Percentiles rank a stretch among this genome's conserved stretches.
These are phyloP conservation scores for Starmera caribaea DNA, from an alignment of 805 yeast genomes.

Conservation along the genomic window DNA sequence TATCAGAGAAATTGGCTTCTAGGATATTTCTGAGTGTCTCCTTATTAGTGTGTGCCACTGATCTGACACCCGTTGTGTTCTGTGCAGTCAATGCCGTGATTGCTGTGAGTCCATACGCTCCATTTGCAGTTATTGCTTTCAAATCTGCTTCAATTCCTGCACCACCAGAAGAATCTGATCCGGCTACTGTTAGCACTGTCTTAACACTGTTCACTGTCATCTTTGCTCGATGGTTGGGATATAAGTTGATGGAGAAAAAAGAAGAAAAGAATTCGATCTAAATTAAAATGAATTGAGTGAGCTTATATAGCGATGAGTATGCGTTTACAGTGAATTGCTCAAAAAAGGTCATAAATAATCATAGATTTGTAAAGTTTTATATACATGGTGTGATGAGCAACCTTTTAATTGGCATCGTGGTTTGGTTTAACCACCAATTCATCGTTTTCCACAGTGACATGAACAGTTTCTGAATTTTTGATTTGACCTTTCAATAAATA, in stretches of 20 bases:
- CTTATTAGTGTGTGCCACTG: constrained; percentile 32
- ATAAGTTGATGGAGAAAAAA: too few relatives aligned
- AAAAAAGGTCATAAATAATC: too few relatives aligned
- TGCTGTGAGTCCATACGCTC: constrained; percentile 69
- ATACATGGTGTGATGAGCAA: not conserved
- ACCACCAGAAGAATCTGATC: constrained; percentile 83
- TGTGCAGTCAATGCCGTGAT: constrained; percentile 77
- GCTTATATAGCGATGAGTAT: too few relatives aligned
- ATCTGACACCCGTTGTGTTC: constrained; percentile 36
- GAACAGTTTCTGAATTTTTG: constrained; percentile 43
- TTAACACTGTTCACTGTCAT: too few relatives aligned
- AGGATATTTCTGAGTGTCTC: constrained; percentile 38
- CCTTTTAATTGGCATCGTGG: constrained; percentile 26
- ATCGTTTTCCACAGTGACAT: constrained; percentile 36
- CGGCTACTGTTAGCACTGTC: constrained; percentile 45
- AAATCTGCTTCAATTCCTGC: constrained; percentile 90
- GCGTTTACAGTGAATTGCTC: too few relatives aligned
- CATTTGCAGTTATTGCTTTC: constrained; percentile 67
- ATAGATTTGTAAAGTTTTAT: too few relatives aligned
- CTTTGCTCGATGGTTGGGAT: too few relatives aligned
- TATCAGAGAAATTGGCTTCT: constrained; percentile 47
- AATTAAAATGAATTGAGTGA: too few relatives aligned
- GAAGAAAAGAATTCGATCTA: too few relatives aligned
- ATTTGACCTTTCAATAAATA: constrained; percentile 73
- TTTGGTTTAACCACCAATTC: constrained; percentile 37